Evolutionary conservation across 2,329 filamentous ascomycete genomes (phyloP), one percentile per base, ranked within the genome.

Genomic region (Nemania sp.): DNA sequence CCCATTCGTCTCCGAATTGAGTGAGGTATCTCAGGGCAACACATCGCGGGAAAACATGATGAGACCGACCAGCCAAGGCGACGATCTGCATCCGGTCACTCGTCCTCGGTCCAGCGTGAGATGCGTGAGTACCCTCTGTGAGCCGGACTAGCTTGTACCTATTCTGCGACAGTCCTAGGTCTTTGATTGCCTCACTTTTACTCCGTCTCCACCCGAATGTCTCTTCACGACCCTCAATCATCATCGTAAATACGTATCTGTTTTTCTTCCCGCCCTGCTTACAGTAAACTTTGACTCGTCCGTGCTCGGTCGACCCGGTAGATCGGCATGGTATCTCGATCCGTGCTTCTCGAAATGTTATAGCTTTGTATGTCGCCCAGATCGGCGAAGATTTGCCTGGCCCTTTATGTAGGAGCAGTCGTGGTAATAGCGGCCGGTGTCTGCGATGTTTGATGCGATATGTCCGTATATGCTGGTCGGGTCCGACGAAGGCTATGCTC

Each of bases 121-220:
- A 45, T 22, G 32, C 24, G 4, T 29, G 43, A 3, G 43, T 29
- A 3, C 43, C 53, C 26, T 62, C 24, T 11, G 61, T 64, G 26
- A 70, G 55, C 22, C 56, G 64, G 13, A 64, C 57, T 1, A 69
- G 51, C 27, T 65, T 62, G 54, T 67, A 69, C n/a, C 67, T 64
- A 27, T 56, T 64, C 13, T 20, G 60, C n/a, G 60, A 66, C 13
- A 69, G 20, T 35, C 60, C 63, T 20, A 69, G 7, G 43, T 61
- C 49, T 24, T 57, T 67, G 52, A 66, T 64, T 22, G 24, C 43
- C n/a, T 10, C 15, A 10, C 59, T 63, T 18, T 43, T 63, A 52
- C 69, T 70, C 27, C 63, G 62, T 45, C 69, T 62, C 66, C 66
- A 69, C 43, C 55, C 69, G 3, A 70, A 69, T 0, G 59, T 62